Percentiles rank a stretch among this genome's conserved stretches.
These are phyloP conservation scores for Cutaneotrichosporon arboriforme DNA, from an alignment of 1,284 basidiomycete species.

Conservation along the genomic window DNA sequence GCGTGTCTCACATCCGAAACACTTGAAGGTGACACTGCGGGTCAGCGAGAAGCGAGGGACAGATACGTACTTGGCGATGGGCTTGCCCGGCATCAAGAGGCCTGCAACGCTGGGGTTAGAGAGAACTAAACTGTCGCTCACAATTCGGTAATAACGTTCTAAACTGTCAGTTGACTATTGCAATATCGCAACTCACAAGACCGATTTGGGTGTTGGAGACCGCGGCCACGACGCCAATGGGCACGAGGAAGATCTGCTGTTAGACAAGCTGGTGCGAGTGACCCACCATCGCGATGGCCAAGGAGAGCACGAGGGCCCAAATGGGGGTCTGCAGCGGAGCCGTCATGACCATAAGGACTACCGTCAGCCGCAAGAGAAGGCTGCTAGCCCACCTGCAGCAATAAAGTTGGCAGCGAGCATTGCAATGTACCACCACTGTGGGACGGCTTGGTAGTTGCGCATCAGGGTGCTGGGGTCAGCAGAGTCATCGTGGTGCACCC, in stretches of 20 bases:
- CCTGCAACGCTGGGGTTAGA: slow-evolving; percentile 45
- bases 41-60: neutral
- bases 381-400: slow-evolving; percentile 40
- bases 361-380: neutral
- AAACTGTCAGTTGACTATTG: neutral
- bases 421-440: slow-evolving; percentile 44
- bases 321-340: slow-evolving; percentile 52
- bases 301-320: slow-evolving; percentile 51
- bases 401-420: slow-evolving; percentile 40
- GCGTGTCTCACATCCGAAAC: slow-evolving; percentile 38
- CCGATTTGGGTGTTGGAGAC: slow-evolving; percentile 52
- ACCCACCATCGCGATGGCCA: slow-evolving; percentile 47
- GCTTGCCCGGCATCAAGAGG: slow-evolving; percentile 51
- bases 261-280: neutral
- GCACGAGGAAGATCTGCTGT: slow-evolving; percentile 42
- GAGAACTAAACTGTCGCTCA: slow-evolving; percentile 12
- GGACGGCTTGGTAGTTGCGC: slow-evolving; percentile 41
- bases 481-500: neutral
- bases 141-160: slow-evolving; percentile 53
- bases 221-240: slow-evolving; percentile 51
- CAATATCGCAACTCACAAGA: slow-evolving; percentile 25
- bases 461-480: slow-evolving; percentile 39
- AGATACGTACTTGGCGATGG: slow-evolving; percentile 50
- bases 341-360: slow-evolving; percentile 48
- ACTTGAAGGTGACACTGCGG: slow-evolving; percentile 48